Conservation (phyloP, 2,329 filamentous ascomycete genomes). For the Trichoderma sp. region DNA sequence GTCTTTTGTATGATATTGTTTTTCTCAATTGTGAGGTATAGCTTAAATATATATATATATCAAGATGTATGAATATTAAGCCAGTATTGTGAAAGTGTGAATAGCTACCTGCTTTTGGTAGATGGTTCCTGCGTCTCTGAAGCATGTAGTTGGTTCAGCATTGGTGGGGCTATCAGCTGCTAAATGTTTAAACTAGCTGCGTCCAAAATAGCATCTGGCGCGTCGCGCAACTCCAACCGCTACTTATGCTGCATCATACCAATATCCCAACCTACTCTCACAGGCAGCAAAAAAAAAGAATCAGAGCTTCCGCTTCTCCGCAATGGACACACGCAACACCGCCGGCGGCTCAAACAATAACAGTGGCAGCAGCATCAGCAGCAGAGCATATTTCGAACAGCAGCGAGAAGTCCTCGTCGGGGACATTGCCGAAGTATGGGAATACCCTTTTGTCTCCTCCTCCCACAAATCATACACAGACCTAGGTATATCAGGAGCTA, state of each 20-base stretch:
- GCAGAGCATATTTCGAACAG: conserved; percentile 72
- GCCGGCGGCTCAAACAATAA: conserved; percentile 48
- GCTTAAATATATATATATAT: not conserved
- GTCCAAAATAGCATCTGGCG: not conserved
- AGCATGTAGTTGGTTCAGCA: not conserved
- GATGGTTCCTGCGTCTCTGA: not conserved
- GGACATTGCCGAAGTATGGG: conserved; percentile 70
- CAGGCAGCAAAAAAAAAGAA: no score
- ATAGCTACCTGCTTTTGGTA: not conserved
- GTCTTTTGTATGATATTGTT: conserved; percentile 1
- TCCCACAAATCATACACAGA: not conserved
- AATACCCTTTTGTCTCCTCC: not conserved
- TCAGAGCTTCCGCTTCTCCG: conserved; percentile 33
- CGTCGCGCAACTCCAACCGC: not conserved
- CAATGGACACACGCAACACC: conserved; percentile 47
- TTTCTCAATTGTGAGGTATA: not conserved
- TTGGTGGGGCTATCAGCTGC: conserved; percentile 2
- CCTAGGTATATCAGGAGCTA: not conserved
- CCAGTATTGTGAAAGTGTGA: not conserved
- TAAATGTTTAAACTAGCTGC: not conserved
- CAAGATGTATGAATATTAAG: not conserved
- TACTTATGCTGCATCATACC: not conserved
- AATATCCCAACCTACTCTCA: no score
- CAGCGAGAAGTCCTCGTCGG: conserved; percentile 72
- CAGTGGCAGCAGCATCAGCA: conserved; percentile 40